Evolutionary conservation across 1,284 basidiomycete species (phyloP).

Genomic region (Xanthoconium separans): DNA sequence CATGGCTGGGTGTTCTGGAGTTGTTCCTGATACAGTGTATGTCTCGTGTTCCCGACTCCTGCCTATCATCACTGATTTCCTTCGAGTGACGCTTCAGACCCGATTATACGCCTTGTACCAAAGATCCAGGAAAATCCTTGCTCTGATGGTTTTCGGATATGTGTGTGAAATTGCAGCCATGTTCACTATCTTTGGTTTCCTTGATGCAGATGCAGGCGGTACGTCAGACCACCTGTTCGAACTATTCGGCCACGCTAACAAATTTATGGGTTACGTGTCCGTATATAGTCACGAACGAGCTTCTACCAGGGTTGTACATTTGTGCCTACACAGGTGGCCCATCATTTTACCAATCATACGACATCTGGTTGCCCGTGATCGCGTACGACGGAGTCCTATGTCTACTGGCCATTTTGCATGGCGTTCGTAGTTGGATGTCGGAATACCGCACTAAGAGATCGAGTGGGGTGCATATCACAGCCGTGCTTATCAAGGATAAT

Average conservation of each 20-base stretch:
- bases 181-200: neutral
- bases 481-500: constrained; percentile 16
- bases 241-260: neutral
- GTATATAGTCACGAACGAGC: constrained; percentile 14
- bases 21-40: constrained; percentile 13
- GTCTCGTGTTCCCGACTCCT: neutral
- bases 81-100: constrained; percentile 16
- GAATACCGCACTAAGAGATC: neutral
- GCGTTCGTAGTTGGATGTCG: constrained; percentile 9
- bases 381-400: constrained; percentile 12
- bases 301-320: constrained; percentile 10
- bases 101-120: constrained; percentile 18
- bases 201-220: constrained; percentile 8
- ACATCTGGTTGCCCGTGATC: constrained; percentile 20
- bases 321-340: constrained; percentile 11
- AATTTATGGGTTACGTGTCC: too few species aligned
- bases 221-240: neutral
- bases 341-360: constrained; percentile 10
- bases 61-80: neutral
- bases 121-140: constrained; percentile 9
- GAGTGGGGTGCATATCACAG: constrained; percentile 4
- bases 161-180: constrained; percentile 10
- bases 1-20: neutral
- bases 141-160: constrained; percentile 9
- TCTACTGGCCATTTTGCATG: constrained; percentile 15